Percentiles rank a stretch among this genome's conserved stretches.
phyloP scores from a whole-genome alignment of 352 stramenopile genomes.

The Globisporangium echinulatum region DNA sequence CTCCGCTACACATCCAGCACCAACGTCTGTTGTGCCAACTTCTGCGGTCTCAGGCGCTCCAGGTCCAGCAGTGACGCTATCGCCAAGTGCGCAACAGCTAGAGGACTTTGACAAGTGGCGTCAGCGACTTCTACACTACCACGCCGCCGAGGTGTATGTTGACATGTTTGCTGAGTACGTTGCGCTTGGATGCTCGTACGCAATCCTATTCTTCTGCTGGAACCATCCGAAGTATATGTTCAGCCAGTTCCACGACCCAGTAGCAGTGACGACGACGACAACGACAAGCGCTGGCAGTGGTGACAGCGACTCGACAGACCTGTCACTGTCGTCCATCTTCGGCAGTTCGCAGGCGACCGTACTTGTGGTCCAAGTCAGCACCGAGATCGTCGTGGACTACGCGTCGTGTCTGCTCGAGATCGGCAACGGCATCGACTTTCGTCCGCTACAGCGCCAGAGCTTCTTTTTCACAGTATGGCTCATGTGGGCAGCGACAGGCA shows the following conservation, averaged over 20 bases:
- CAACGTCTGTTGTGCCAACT: too few species aligned
- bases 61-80: too few species aligned
- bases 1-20: too few species aligned
- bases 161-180: constrained; percentile 49
- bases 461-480: constrained; percentile 10
- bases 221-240: constrained; percentile 24
- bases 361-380: constrained; percentile 13
- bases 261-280: constrained; percentile 3
- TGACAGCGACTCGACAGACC: background rate
- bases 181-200: constrained; percentile 31
- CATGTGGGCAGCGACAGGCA: background rate
- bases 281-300: background rate
- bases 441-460: constrained; percentile 11
- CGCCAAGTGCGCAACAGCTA: background rate
- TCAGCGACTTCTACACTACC: constrained; percentile 16
- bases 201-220: constrained; percentile 24
- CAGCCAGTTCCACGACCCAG: background rate
- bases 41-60: too few species aligned
- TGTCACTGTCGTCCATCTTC: background rate
- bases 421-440: constrained; percentile 13
- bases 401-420: constrained; percentile 19
- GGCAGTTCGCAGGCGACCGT: constrained; percentile 4
- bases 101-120: constrained; percentile 11
- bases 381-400: constrained; percentile 17
- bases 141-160: constrained; percentile 21